Evolutionary conservation across 176 grass and related monocot genomes (phyloP).

Genomic region (Rhipidocladum racemiflorum): DNA sequence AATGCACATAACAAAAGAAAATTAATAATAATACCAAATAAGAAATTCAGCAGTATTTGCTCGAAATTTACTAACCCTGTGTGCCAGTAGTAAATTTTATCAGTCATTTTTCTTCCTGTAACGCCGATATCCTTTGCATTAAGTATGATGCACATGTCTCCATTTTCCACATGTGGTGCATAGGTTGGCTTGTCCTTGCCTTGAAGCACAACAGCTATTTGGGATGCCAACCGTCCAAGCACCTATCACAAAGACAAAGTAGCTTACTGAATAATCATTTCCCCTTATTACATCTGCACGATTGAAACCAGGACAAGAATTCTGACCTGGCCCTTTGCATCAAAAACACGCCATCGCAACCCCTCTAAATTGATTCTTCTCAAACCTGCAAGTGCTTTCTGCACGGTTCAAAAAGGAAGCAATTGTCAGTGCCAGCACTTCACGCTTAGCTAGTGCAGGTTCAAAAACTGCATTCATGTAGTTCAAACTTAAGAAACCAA

Average conservation of each 20-base stretch:
- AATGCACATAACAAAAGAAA: background rate
- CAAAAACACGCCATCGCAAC: conserved; percentile 91
- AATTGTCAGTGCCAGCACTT: background rate
- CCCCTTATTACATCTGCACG: background rate
- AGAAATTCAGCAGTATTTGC: background rate
- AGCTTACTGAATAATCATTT: background rate
- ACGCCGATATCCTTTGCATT: conserved; percentile 91
- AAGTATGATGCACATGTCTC: conserved; percentile 92
- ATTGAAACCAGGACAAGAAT: conserved; percentile 2
- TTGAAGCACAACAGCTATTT: conserved; percentile 79
- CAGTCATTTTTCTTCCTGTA: conserved; percentile 86
- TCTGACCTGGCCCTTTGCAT: conserved; percentile 83
- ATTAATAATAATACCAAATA: conserved; percentile 11
- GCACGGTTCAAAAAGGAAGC: conserved; percentile 17
- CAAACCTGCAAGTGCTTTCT: conserved; percentile 96
- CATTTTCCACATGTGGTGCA: conserved; percentile 75
- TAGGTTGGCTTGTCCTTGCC: conserved; percentile 98
- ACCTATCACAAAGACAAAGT: conserved; percentile 42
- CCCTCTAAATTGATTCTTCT: conserved; percentile 92
- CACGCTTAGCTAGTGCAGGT: background rate
- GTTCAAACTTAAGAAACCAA: background rate
- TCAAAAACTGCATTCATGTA: background rate
- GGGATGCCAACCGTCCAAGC: conserved; percentile 87
- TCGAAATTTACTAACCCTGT: conserved; percentile 54
- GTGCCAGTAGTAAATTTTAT: conserved; percentile 96